phyloP scores from a whole-genome alignment of 352 stramenopile genomes.

The Pythium sp. region DNA sequence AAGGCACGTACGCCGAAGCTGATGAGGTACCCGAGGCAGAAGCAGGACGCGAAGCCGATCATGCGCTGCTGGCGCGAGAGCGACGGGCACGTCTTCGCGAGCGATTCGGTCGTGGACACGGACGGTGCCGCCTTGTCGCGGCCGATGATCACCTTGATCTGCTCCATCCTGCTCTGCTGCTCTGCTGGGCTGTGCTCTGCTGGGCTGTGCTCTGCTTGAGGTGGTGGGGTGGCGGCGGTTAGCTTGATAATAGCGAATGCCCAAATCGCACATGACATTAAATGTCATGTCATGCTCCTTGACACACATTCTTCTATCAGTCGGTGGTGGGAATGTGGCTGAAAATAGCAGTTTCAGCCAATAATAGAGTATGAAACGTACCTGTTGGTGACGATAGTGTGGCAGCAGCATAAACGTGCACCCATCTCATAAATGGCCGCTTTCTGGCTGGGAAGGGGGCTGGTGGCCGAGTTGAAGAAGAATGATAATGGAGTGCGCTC shows the following conservation, averaged over 20 bases:
- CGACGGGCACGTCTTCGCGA: conserved; percentile 57
- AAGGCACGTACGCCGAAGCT: conserved; percentile 63
- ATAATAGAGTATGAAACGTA: conserved; percentile 16
- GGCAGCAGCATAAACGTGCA: conserved; percentile 10
- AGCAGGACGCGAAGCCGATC: conserved; percentile 72
- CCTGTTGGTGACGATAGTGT: conserved; percentile 10
- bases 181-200: neutral
- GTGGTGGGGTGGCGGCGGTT: neutral
- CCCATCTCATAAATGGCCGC: conserved; percentile 2
- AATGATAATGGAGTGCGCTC: neutral
- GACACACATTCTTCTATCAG: neutral
- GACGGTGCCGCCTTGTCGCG: conserved; percentile 39
- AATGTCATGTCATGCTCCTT: neutral
- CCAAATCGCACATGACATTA: neutral
- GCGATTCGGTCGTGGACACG: conserved; percentile 34
- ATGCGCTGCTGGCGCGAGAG: conserved; percentile 70
- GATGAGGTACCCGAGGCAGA: conserved; percentile 77
- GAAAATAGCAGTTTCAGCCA: neutral
- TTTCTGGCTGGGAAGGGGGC: neutral
- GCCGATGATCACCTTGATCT: conserved; percentile 77
- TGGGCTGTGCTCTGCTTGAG: neutral
- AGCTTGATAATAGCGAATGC: neutral
- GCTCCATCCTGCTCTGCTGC: conserved; percentile 39
- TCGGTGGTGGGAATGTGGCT: neutral
- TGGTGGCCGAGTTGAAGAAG: neutral